Evolutionary conservation across 306 rosid species (phyloP), one percentile per base, ranked within the genome.

Genomic region (Aeschynomene evenia): DNA sequence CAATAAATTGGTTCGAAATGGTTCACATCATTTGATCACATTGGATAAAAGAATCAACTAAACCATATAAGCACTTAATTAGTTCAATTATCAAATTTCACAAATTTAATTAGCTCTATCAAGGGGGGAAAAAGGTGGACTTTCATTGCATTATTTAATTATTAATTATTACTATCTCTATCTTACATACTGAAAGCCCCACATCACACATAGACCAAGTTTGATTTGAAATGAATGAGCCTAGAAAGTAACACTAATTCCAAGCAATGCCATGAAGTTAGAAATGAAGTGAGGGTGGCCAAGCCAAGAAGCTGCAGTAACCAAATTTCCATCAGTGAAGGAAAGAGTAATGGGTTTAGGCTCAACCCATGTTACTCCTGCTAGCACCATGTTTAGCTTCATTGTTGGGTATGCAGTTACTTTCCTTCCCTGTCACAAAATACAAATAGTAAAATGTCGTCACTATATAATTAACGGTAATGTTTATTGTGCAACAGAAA

Each of bases 231-330:
- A n/a, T 45, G 21, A 45, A 45, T 7, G 18, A 6, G 2, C 1
- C 21, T 45, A 45, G 73, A 89, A 89, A 40, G 83, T 58, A 20
- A 79, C 87, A 48, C 7, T 45, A 39, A 88, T 36, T 8, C 72
- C 82, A 51, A 85, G 85, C 56, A 88, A 62, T 20, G 69, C 71
- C 94, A 85, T 85, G 54, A 85, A 75, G 59, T 88, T 88, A 59
- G 88, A 76, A 39, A 88, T 63, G 79, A 88, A 88, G 78, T 85
- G 79, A 1, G 88, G 91, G 64, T 88, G 91, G 43, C 84, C 85
- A 13, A 82, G 82, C 95, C 90, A 85, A 11, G 87, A 86, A 34
- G 95, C 88, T 60, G 82, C 90, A 3, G 94, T 81, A 4, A 88
- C 85, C 62, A 85, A 63, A 76, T 83, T 88, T 24, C 88, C 90